Conservation (phyloP, 202 grass and related monocot genomes). For the Eragrostis tef region DNA sequence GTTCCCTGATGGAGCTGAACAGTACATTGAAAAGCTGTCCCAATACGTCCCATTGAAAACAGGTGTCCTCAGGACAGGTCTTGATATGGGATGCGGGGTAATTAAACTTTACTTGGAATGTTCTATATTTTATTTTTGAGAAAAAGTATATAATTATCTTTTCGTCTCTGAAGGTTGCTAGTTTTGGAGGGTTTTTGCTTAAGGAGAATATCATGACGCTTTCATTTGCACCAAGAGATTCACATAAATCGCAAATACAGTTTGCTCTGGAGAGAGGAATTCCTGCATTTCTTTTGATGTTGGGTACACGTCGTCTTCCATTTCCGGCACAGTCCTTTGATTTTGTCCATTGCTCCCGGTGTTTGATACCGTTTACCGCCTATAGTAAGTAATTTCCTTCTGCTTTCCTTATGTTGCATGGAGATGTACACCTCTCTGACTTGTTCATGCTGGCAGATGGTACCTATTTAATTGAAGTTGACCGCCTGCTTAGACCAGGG, state of each 20-base stretch:
- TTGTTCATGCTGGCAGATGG: constrained; percentile 69
- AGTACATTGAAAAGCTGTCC: constrained; percentile 74
- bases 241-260: constrained; percentile 96
- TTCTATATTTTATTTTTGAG: background rate
- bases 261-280: constrained; percentile 94
- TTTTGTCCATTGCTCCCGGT: constrained; percentile 90
- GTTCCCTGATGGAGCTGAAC: constrained; percentile 87
- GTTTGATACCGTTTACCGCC: constrained; percentile 88
- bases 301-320: constrained; percentile 78
- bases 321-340: constrained; percentile 85
- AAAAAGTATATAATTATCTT: constrained; percentile 27
- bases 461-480: constrained; percentile 86
- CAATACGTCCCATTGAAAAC: constrained; percentile 70
- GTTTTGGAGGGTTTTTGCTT: constrained; percentile 91
- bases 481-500: constrained; percentile 80
- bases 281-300: constrained; percentile 88
- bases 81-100: constrained; percentile 97
- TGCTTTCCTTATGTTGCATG: constrained; percentile 22
- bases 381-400: constrained; percentile 64
- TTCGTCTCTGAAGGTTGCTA: constrained; percentile 76
- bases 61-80: constrained; percentile 71
- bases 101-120: constrained; percentile 37
- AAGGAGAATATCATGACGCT: constrained; percentile 85
- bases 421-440: constrained; percentile 39
- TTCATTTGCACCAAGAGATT: constrained; percentile 96